Evolutionary conservation across 805 yeast species (phyloP), one percentile per base, ranked within the genome.

Genomic region (Tetrapisispora nanseiensis): DNA sequence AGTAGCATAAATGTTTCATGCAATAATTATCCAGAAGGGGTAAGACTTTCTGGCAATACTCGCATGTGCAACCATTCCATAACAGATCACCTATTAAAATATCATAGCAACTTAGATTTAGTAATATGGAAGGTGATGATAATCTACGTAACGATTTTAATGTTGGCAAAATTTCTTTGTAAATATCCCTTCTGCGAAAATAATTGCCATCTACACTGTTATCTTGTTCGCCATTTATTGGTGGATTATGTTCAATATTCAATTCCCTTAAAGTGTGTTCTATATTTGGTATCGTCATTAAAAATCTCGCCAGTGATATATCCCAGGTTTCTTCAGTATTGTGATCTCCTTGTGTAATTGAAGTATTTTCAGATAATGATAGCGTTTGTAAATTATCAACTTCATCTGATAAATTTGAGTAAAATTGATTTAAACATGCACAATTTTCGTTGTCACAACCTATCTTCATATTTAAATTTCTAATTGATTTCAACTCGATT

Each of bases 181-280:
- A 80, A 11, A 82, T 51, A 23, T 66, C 69, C 41, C 75, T 66
- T 51, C 86, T 69, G 46, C 86, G 70, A 6, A 73, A 55, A 50
- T 76, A 81, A 50, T 83, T 82, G 0, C 94, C 94, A 52, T 82
- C 90, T 32, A 78, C 72, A 2, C 86, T 85, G 56, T 81, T 83
- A 15, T 59, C 65, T 12, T 78, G 69, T 28, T 68, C 65, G 0
- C 82, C 85, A 52, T 74, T 75, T 2, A 57, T 29, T 2, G 85
- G 83, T 3, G 82, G 74, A 22, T 66, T 66, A 56, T 82, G 87
- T 16, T 70, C 65, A n/a, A 82, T 66, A 9, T 73, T 63, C 16
- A 82, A 57, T 37, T 58, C 68, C 23, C 57, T 59, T 29, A 79
- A 46, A 2, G 56, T 56, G 4, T 44, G 37, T 1, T 40, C 46